Conservation (phyloP, 768 basidiomycete species). For the Pulveroboletus sp. region DNA sequence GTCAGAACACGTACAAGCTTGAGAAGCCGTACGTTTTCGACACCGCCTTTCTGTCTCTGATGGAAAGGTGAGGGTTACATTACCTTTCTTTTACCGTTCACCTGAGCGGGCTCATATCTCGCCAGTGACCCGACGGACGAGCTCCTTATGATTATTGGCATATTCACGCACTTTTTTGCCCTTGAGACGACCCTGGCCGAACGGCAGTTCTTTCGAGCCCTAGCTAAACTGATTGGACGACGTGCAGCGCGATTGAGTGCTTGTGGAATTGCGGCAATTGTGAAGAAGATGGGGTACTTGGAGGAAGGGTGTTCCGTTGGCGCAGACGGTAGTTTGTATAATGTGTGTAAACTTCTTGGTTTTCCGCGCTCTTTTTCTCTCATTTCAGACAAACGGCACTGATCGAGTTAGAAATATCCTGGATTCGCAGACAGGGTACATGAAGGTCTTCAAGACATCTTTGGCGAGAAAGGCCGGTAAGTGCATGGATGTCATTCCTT, state of each 20-base stretch:
- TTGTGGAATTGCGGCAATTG: conserved; percentile 96
- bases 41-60: conserved; percentile 93
- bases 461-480: conserved; percentile 91
- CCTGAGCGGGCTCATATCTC: conserved; percentile 1
- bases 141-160: conserved; percentile 92
- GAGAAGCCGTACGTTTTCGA: conserved; percentile 91
- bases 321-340: conserved; percentile 94
- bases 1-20: conserved; percentile 98
- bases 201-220: conserved; percentile 93
- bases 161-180: conserved; percentile 96
- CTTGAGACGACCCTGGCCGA: conserved; percentile 95
- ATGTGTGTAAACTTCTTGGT: conserved; percentile 46
- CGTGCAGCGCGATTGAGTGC: conserved; percentile 88
- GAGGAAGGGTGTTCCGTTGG: conserved; percentile 89
- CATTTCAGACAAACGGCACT: background rate
- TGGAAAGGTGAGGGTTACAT: conserved; percentile 67
- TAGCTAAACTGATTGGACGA: conserved; percentile 84
- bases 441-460: conserved; percentile 89
- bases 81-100: background rate
- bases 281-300: conserved; percentile 89
- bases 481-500: conserved; percentile 25
- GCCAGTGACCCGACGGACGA: conserved; percentile 92
- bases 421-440: conserved; percentile 91
- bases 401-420: conserved; percentile 83
- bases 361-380: background rate